A percentile compares a stretch with the other conserved stretches of the same genome.
Evolutionary conservation across 2,329 filamentous ascomycete genomes (phyloP).

Genomic region (Apiospora saccharicola): DNA sequence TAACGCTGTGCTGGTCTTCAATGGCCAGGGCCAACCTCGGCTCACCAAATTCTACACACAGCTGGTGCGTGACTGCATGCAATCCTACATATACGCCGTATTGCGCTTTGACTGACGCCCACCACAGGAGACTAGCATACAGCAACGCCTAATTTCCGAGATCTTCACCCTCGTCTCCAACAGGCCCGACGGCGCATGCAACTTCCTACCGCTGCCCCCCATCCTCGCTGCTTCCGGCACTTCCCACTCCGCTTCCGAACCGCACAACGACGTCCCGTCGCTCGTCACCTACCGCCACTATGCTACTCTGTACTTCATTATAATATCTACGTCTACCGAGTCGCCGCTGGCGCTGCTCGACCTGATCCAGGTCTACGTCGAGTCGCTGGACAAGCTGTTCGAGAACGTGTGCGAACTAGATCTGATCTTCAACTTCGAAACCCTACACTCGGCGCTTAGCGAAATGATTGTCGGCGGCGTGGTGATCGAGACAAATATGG

Average conservation of each 20-base stretch:
- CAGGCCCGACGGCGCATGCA: constrained; percentile 90
- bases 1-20: constrained; percentile 98
- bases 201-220: constrained; percentile 86
- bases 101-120: not conserved
- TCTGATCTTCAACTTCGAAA: constrained; percentile 99
- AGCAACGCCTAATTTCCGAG: constrained; percentile 95
- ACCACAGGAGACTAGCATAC: constrained; percentile 88
- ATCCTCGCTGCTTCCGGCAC: constrained; percentile 70
- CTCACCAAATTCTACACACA: constrained; percentile 99
- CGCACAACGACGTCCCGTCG: constrained; percentile 87
- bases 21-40: constrained; percentile 94
- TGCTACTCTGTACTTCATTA: constrained; percentile 97
- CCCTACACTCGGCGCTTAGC: constrained; percentile 85
- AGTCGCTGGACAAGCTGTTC: constrained; percentile 91
- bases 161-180: constrained; percentile 97
- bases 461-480: constrained; percentile 98
- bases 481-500: constrained; percentile 89
- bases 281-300: constrained; percentile 98
- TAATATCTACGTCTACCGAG: constrained; percentile 96
- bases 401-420: constrained; percentile 99
- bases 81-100: not conserved
- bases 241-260: constrained; percentile 69
- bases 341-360: constrained; percentile 95
- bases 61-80: constrained; percentile 65
- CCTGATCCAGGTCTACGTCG: constrained; percentile 97